Evolutionary conservation across 78 protist species (phyloP).

Genomic region (Chrysochromulina parva): DNA sequence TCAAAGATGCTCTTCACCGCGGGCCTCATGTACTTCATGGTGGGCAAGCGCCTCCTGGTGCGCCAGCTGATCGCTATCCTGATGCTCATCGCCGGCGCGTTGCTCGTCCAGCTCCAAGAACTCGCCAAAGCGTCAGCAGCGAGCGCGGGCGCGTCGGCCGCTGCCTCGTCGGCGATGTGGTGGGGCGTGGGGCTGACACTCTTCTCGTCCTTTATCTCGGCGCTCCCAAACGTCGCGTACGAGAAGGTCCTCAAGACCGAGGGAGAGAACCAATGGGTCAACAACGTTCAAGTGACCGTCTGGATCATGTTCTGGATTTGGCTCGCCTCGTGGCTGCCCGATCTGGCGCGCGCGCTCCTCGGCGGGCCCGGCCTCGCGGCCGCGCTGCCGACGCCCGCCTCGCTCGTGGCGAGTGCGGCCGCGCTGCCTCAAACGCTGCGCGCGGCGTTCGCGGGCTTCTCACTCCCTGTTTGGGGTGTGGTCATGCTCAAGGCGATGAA

Average conservation of each 20-base stretch:
- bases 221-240: conserved; percentile 18
- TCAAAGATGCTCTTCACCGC: conserved; percentile 20
- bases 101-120: not conserved
- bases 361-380: not conserved
- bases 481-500: not conserved
- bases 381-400: not conserved
- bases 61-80: not conserved
- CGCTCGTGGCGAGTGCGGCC: not conserved
- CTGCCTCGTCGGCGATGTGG: not conserved
- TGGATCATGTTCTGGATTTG: conserved; percentile 8
- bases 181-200: not conserved
- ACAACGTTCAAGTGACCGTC: conserved; percentile 15
- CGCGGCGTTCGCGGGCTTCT: not conserved
- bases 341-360: not conserved
- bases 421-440: not conserved
- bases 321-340: not conserved
- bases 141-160: not conserved
- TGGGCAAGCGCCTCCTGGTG: not conserved
- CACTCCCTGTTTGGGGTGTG: not conserved
- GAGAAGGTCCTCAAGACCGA: conserved; percentile 11
- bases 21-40: not conserved
- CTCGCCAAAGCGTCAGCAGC: not conserved
- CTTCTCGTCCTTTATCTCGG: conserved; percentile 3
- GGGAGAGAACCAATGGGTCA: not conserved
- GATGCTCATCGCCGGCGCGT: conserved; percentile 19